Evolutionary conservation across 148 eudicot species (phyloP).

Genomic region (Pharnaceum exiguum): DNA sequence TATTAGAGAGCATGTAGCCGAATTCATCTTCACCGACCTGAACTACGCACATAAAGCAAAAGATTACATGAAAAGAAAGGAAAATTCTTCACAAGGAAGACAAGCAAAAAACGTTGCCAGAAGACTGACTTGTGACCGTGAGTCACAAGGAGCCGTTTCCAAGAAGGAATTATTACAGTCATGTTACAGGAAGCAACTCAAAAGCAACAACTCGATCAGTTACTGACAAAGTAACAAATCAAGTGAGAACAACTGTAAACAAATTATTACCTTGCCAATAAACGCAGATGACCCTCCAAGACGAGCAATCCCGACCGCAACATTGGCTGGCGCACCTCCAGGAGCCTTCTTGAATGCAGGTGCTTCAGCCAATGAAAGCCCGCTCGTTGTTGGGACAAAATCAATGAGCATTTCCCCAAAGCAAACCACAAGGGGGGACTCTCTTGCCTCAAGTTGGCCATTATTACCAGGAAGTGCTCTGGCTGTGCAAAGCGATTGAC

Average conservation of each 20-base stretch:
- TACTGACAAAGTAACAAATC: background rate
- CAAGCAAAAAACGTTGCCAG: too few species aligned
- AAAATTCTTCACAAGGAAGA: too few species aligned
- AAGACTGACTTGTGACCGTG: too few species aligned
- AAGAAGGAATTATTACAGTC: too few species aligned
- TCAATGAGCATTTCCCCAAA: slow-evolving; percentile 99
- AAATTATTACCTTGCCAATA: slow-evolving; percentile 75
- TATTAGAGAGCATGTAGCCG: slow-evolving; percentile 97
- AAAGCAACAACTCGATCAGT: background rate
- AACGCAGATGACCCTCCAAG: slow-evolving; percentile 95
- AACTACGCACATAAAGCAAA: background rate
- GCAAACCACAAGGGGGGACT: slow-evolving; percentile 85
- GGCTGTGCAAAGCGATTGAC: slow-evolving; percentile 24
- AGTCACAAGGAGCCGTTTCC: too few species aligned
- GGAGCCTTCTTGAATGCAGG: slow-evolving; percentile 98
- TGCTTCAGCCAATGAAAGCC: slow-evolving; percentile 85
- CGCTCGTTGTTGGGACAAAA: slow-evolving; percentile 89
- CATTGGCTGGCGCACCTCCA: slow-evolving; percentile 99
- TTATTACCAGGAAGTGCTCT: slow-evolving; percentile 43
- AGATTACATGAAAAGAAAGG: slow-evolving; percentile 5
- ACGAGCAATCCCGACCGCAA: slow-evolving; percentile 94
- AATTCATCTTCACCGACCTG: slow-evolving; percentile 99
- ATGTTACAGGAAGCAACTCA: background rate
- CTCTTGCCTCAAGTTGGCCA: slow-evolving; percentile 43
- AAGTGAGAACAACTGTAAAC: background rate